phyloP scores from a whole-genome alignment of 2,329 filamentous ascomycete species.

The Botrytis tulipae region DNA sequence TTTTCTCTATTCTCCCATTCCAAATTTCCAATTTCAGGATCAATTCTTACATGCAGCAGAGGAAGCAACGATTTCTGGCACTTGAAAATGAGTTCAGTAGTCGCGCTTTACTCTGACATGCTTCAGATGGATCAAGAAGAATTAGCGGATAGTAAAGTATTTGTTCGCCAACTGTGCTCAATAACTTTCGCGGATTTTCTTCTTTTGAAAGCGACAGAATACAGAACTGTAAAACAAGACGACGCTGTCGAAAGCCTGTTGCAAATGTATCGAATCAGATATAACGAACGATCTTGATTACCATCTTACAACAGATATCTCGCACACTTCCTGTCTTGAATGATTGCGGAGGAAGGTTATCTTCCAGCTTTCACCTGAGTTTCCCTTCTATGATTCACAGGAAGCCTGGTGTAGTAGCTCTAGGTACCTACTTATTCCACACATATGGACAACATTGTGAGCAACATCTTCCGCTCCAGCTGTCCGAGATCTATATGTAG shows the following conservation, averaged over 20 bases:
- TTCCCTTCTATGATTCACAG: not conserved
- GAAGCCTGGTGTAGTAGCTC: not conserved
- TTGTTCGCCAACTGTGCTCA: not conserved
- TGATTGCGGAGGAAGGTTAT: not conserved
- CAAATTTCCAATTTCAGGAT: not conserved
- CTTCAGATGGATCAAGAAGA: not conserved
- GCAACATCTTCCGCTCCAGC: not conserved
- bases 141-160: not conserved
- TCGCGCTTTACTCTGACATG: not conserved
- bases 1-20: not conserved
- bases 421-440: not conserved
- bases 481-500: not conserved
- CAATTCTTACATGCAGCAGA: not conserved
- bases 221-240: not conserved
- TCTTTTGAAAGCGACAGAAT: not conserved
- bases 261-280: not conserved
- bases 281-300: not conserved
- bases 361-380: not conserved
- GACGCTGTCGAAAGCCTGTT: not conserved
- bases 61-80: not conserved
- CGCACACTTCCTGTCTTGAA: not conserved
- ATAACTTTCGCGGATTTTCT: not conserved
- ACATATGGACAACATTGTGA: not conserved
- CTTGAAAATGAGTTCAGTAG: not conserved
- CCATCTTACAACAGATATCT: not conserved